Conservation (phyloP, 2,329 filamentous ascomycete genomes). For the Sarocladium strictum region DNA sequence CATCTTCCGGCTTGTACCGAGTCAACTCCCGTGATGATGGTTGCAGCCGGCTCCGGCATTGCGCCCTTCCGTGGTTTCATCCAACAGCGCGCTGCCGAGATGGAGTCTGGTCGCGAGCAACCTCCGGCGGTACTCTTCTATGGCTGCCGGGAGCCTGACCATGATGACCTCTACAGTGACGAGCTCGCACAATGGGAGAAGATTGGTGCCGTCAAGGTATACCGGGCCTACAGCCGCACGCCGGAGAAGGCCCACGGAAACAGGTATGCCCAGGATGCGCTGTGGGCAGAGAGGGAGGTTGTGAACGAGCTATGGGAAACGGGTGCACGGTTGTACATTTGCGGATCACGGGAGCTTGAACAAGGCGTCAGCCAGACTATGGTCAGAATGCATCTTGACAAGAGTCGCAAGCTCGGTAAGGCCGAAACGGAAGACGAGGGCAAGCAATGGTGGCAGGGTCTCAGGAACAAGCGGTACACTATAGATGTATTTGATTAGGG, state of each 20-base stretch:
- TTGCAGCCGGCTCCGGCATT: constrained; percentile 45
- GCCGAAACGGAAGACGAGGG: neutral
- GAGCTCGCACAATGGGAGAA: constrained; percentile 40
- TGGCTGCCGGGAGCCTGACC: constrained; percentile 35
- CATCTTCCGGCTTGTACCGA: constrained; percentile 17
- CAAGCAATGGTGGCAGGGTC: neutral
- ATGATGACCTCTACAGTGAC: constrained; percentile 39
- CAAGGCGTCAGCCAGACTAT: neutral
- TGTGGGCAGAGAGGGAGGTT: constrained; percentile 23
- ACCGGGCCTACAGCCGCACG: constrained; percentile 41
- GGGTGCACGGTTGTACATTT: constrained; percentile 52
- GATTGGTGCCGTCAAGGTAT: constrained; percentile 45
- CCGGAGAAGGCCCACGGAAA: constrained; percentile 33
- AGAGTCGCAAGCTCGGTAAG: neutral
- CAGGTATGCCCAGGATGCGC: constrained; percentile 30
- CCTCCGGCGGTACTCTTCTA: constrained; percentile 49
- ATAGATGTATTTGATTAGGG: constrained; percentile 1
- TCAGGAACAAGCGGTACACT: neutral
- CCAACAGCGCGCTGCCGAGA: constrained; percentile 43
- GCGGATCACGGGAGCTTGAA: constrained; percentile 31
- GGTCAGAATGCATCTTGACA: neutral
- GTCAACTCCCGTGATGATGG: constrained; percentile 38
- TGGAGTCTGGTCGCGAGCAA: constrained; percentile 29
- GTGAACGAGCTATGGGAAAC: constrained; percentile 26
- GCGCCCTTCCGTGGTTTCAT: constrained; percentile 56